Percentiles rank a stretch among this genome's conserved stretches.
Conservation (phyloP, 208 protist species). For the Leishmania amazonensis region DNA sequence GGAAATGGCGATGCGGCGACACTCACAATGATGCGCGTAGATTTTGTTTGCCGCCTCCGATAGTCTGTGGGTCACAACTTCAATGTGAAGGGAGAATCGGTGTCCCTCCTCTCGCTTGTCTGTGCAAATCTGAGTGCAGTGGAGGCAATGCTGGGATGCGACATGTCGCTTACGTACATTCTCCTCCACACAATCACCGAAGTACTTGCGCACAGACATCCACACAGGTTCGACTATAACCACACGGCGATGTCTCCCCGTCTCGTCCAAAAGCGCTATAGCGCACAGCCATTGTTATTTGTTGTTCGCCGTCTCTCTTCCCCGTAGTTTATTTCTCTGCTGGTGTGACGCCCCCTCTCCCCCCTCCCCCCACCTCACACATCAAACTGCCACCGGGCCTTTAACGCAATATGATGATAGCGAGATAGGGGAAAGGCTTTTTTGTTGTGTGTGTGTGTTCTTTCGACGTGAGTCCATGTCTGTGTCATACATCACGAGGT, state of each 20-base stretch:
- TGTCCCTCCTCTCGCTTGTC: too few relatives aligned
- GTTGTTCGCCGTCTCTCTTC: not conserved
- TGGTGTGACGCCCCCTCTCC: too few relatives aligned
- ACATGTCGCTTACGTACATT: not conserved
- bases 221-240: not conserved
- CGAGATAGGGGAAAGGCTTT: too few relatives aligned
- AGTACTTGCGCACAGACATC: not conserved
- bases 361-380: too few relatives aligned
- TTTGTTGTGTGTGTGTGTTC: not conserved
- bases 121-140: too few relatives aligned
- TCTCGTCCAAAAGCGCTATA: not conserved
- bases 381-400: too few relatives aligned
- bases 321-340: not conserved
- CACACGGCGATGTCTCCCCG: not conserved
- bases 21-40: too few relatives aligned
- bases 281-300: not conserved
- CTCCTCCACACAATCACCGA: not conserved
- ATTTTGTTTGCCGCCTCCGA: too few relatives aligned
- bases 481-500: not conserved
- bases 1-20: too few relatives aligned
- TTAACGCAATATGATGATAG: too few relatives aligned
- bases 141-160: not conserved
- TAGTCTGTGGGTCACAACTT: too few relatives aligned
- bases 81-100: too few relatives aligned
- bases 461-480: not conserved